These are phyloP conservation scores for Orbilia blumenaviensis DNA, from an alignment of 2,329 filamentous ascomycete genomes.

Conservation along the genomic window DNA sequence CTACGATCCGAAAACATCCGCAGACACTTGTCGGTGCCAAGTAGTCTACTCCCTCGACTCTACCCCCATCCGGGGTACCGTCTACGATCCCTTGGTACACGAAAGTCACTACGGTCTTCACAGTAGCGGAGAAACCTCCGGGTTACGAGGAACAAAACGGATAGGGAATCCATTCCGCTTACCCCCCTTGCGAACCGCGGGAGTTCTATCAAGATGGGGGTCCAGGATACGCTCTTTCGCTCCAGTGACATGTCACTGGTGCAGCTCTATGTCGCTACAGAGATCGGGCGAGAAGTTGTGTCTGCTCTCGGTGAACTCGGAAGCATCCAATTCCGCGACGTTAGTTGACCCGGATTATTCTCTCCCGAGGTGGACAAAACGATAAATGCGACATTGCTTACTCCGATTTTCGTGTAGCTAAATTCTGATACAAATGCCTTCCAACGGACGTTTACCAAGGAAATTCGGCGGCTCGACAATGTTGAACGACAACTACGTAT, in stretches of 20 bases:
- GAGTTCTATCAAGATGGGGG: conserved; percentile 67
- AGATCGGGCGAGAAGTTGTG: conserved; percentile 97
- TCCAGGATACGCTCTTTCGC: conserved; percentile 95
- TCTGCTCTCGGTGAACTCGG: conserved; percentile 96
- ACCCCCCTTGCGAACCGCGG: conserved; percentile 36
- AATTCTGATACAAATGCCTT: conserved; percentile 94
- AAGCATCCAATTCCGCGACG: conserved; percentile 95
- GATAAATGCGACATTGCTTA: conserved; percentile 54
- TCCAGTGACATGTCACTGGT: conserved; percentile 99
- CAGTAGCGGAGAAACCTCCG: conserved; percentile 22
- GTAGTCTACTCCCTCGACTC: background rate
- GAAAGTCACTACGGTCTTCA: background rate
- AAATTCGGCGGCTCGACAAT: conserved; percentile 96
- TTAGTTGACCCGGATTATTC: conserved; percentile 64
- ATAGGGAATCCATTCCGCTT: conserved; percentile 46
- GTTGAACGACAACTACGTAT: conserved; percentile 95
- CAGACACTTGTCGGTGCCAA: background rate
- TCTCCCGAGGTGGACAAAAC: conserved; percentile 27
- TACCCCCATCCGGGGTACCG: background rate
- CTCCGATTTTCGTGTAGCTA: conserved; percentile 69
- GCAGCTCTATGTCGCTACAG: conserved; percentile 98
- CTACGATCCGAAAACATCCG: background rate
- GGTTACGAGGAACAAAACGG: conserved; percentile 43
- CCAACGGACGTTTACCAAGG: conserved; percentile 95
- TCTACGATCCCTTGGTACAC: background rate